Evolutionary conservation across 116 monocot species (phyloP).

Genomic region (Cymodocea nodosa): DNA sequence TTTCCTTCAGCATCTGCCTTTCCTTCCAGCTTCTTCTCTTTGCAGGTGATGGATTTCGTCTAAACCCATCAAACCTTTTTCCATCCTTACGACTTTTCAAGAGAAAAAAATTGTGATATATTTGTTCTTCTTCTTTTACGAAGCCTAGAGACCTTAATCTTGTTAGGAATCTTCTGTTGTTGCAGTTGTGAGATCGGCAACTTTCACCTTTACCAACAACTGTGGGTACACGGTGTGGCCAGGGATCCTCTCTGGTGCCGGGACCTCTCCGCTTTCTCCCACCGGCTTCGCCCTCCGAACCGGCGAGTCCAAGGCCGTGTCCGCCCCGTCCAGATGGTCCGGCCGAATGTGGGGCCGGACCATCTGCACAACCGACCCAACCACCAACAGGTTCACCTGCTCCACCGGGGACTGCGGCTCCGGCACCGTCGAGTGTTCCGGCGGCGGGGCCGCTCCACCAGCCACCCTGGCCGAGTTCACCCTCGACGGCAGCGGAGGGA

Average conservation of each 20-base stretch:
- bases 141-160: too few relatives aligned
- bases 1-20: neutral
- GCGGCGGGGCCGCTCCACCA: slow-evolving; percentile 38
- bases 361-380: slow-evolving; percentile 36
- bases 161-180: neutral
- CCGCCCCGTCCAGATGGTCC: slow-evolving; percentile 40
- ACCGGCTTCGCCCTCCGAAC: slow-evolving; percentile 43
- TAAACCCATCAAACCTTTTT: too few relatives aligned
- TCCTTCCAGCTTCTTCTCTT: neutral
- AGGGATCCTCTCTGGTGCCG: slow-evolving; percentile 43
- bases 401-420: slow-evolving; percentile 32
- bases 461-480: slow-evolving; percentile 84
- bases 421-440: slow-evolving; percentile 24
- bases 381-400: slow-evolving; percentile 30
- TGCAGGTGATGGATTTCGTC: neutral
- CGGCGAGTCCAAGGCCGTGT: slow-evolving; percentile 22
- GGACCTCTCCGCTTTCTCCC: slow-evolving; percentile 22
- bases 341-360: slow-evolving; percentile 68
- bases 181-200: slow-evolving; percentile 9
- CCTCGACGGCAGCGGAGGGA: slow-evolving; percentile 43
- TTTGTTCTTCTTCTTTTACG: too few relatives aligned
- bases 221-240: slow-evolving; percentile 59
- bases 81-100: too few relatives aligned
- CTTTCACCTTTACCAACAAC: slow-evolving; percentile 50
- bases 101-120: too few relatives aligned